A percentile compares a stretch with the other conserved stretches of the same genome.
These are phyloP conservation scores for Hanseniaspora thailandica DNA, from an alignment of 805 yeast genomes.

Conservation along the genomic window DNA sequence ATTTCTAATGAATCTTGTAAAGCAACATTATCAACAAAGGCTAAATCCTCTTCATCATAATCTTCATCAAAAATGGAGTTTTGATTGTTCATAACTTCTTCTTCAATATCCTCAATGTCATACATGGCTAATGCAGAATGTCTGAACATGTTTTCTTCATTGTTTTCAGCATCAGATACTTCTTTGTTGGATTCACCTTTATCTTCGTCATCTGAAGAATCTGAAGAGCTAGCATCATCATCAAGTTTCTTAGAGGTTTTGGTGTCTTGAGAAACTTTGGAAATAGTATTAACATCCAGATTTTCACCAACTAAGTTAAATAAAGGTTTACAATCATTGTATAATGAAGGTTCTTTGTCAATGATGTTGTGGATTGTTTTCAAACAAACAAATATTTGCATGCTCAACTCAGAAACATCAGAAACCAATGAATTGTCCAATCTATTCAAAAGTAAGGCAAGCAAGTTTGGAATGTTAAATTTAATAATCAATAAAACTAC, in stretches of 20 bases:
- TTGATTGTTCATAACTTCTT: conserved; percentile 42
- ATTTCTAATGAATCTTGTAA: conserved; percentile 29
- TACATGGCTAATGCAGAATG: conserved; percentile 93
- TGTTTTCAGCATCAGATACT: conserved; percentile 49
- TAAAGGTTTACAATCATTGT: neutral
- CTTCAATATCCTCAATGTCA: conserved; percentile 63
- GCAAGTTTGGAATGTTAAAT: conserved; percentile 44
- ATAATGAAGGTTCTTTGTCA: neutral
- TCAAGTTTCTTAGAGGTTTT: neutral
- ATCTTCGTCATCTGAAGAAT: conserved; percentile 45
- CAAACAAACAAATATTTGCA: neutral
- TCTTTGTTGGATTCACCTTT: conserved; percentile 45
- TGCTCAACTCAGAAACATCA: conserved; percentile 1
- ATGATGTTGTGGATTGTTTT: neutral
- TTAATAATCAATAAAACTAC: conserved; percentile 60
- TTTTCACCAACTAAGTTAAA: neutral
- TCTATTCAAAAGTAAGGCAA: conserved; percentile 49
- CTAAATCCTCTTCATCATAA: conserved; percentile 34
- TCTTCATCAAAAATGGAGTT: conserved; percentile 37
- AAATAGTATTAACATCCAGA: too few relatives aligned
- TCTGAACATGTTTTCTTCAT: conserved; percentile 67
- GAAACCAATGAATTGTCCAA: conserved; percentile 39
- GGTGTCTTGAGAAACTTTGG: neutral
- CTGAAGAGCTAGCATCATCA: conserved; percentile 38
- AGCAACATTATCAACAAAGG: conserved; percentile 28